phyloP scores from a whole-genome alignment of 345 rosid genomes.

The Boechera retrofracta region DNA sequence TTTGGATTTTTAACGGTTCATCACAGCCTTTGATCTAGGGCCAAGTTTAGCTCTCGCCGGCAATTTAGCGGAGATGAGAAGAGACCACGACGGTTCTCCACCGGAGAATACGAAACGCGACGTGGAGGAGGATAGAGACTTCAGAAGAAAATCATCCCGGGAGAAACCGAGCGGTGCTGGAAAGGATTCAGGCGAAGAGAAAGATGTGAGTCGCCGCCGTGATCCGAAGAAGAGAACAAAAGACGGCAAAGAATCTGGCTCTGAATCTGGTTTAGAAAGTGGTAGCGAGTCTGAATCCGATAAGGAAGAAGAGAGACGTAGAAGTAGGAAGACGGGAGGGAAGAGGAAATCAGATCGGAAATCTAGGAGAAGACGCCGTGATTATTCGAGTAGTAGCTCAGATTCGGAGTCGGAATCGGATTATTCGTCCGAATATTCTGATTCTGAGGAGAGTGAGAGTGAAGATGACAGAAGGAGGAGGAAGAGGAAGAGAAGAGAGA shows the following conservation, averaged over 20 bases:
- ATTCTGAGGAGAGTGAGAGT: constrained; percentile 51
- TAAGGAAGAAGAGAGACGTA: constrained; percentile 43
- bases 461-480: constrained; percentile 49
- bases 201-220: constrained; percentile 40
- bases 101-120: constrained; percentile 13
- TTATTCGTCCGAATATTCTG: constrained; percentile 52
- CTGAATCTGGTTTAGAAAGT: constrained; percentile 42
- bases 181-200: constrained; percentile 43
- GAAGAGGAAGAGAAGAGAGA: constrained; percentile 50
- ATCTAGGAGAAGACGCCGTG: constrained; percentile 46
- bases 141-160: constrained; percentile 33
- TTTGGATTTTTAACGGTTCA: background rate
- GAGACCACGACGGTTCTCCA: constrained; percentile 37
- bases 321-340: constrained; percentile 43
- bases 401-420: constrained; percentile 53
- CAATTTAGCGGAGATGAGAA: constrained; percentile 38
- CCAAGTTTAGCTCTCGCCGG: constrained; percentile 34
- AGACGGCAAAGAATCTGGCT: constrained; percentile 35
- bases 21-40: constrained; percentile 15
- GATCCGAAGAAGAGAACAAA: constrained; percentile 39
- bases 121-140: constrained; percentile 34
- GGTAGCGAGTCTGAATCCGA: constrained; percentile 46
- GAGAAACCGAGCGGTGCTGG: constrained; percentile 30
- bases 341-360: constrained; percentile 49
- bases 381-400: constrained; percentile 41